Percentiles rank a stretch among this genome's conserved stretches.
phyloP scores from a whole-genome alignment of 164 flowering plant species.

The Vitis vinifera region DNA sequence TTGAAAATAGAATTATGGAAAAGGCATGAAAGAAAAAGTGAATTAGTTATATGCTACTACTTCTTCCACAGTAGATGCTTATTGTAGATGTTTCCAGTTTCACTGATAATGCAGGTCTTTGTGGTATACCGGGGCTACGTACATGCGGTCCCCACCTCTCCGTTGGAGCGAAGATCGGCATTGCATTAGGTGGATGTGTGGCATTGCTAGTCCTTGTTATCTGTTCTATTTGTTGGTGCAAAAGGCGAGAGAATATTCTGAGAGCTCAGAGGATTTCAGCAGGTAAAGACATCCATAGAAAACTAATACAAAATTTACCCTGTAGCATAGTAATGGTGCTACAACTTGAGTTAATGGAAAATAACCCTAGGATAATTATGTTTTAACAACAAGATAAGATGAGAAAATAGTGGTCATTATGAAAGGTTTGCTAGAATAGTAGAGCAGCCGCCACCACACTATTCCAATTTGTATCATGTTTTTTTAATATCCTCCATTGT shows the following conservation, averaged over 20 bases:
- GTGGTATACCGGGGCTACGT: conserved; percentile 94
- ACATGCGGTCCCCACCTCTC: conserved; percentile 89
- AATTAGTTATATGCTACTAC: not conserved
- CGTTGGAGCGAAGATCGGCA: conserved; percentile 66
- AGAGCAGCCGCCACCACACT: not conserved
- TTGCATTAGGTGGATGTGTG: conserved; percentile 50
- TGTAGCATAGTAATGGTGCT: no score
- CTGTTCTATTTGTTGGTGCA: conserved; percentile 75
- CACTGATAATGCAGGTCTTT: conserved; percentile 88
- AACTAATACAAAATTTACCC: no score
- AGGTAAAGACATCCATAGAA: conserved; percentile 38
- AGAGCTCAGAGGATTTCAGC: conserved; percentile 84
- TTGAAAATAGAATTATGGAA: not conserved
- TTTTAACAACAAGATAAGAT: not conserved
- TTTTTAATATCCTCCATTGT: no score
- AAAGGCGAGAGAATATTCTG: conserved; percentile 89
- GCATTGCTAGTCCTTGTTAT: conserved; percentile 47
- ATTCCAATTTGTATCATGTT: no score
- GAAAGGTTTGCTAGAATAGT: not conserved
- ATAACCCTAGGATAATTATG: no score
- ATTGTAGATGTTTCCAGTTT: conserved; percentile 53
- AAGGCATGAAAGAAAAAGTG: no score
- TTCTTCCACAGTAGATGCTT: conserved; percentile 3
- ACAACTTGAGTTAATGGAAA: no score
- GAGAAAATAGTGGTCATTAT: not conserved